Percentiles rank a stretch among this genome's conserved stretches.
These are phyloP conservation scores for Echium plantagineum DNA, from an alignment of 257 asterid genomes.

Conservation along the genomic window DNA sequence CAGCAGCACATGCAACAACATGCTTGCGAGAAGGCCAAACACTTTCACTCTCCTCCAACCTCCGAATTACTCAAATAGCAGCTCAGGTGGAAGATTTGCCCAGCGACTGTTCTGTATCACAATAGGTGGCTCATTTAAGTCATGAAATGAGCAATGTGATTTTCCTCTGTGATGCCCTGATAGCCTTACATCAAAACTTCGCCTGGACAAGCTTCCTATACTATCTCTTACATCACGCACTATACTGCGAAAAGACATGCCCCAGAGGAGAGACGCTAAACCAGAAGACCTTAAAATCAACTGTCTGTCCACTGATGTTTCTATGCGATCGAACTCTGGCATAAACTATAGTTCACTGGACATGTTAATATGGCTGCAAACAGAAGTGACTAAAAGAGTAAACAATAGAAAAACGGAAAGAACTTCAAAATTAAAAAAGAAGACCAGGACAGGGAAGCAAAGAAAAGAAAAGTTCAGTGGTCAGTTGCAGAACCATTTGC, in stretches of 20 bases:
- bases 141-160: not conserved
- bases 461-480: too few species aligned
- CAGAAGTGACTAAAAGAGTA: too few species aligned
- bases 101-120: not conserved
- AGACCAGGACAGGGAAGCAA: too few species aligned
- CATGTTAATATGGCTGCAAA: too few species aligned
- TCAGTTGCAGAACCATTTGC: too few species aligned
- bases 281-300: not conserved
- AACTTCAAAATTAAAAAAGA: too few species aligned
- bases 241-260: not conserved
- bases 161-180: not conserved
- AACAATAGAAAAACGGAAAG: too few species aligned
- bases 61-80: not conserved
- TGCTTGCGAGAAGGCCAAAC: not conserved
- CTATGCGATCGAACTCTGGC: too few species aligned
- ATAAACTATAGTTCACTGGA: too few species aligned
- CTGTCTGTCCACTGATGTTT: not conserved
- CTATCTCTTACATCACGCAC: not conserved
- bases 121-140: not conserved
- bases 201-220: not conserved
- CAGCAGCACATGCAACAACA: not conserved
- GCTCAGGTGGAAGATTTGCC: not conserved
- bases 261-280: not conserved
- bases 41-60: not conserved
- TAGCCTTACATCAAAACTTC: not conserved